Evolutionary conservation across 2,329 filamentous ascomycete genomes (phyloP).

Genomic region (Pestalotiopsis fici): DNA sequence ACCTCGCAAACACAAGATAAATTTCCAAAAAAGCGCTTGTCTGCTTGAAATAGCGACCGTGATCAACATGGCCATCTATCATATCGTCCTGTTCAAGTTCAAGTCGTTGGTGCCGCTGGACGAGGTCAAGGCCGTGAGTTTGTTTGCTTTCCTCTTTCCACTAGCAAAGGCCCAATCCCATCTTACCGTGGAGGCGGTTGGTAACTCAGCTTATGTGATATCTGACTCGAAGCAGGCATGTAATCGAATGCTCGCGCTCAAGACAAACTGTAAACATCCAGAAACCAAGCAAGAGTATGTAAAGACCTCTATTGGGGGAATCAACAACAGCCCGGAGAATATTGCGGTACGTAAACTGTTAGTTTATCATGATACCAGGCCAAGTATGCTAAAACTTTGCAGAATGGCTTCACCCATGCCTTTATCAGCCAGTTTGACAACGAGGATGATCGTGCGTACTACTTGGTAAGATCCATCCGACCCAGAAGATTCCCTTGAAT

Average conservation of each 20-base stretch:
- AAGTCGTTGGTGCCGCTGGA: conserved; percentile 24
- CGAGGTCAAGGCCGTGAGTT: conserved; percentile 28
- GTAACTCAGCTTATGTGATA: background rate
- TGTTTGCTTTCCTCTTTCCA: background rate
- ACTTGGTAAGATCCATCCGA: conserved; percentile 47
- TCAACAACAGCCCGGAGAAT: conserved; percentile 62
- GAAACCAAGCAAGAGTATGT: conserved; percentile 59
- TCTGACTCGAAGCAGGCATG: conserved; percentile 23
- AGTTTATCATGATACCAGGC: background rate
- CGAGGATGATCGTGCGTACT: conserved; percentile 66
- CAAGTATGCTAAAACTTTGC: background rate
- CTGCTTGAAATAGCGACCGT: background rate
- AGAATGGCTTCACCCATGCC: conserved; percentile 65
- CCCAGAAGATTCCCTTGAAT: no score
- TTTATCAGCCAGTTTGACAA: conserved; percentile 68
- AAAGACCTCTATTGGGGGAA: conserved; percentile 55
- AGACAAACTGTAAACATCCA: conserved; percentile 61
- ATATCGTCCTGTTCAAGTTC: conserved; percentile 28
- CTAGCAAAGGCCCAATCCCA: background rate
- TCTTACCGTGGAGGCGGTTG: background rate
- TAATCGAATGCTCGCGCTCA: conserved; percentile 43
- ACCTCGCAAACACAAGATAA: background rate
- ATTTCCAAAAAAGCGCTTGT: background rate
- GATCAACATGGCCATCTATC: conserved; percentile 25
- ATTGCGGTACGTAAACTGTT: conserved; percentile 46